Evolutionary conservation across 2,329 filamentous ascomycete species (phyloP), one percentile per base, ranked within the genome.

Genomic region (Bipolaris oryzae): DNA sequence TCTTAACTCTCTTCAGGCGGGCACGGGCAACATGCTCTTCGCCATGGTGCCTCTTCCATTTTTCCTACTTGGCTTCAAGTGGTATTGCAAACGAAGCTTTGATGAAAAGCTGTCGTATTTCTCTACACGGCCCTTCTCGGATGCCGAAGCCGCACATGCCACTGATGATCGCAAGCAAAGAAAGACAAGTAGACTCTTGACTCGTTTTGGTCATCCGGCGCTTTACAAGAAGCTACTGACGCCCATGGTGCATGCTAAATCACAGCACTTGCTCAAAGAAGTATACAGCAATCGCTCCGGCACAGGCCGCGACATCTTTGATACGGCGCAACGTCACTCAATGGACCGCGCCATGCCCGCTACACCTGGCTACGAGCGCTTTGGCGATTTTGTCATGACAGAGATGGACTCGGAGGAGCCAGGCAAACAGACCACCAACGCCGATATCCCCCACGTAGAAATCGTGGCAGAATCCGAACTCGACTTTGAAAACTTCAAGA

Each of bases 221-320:
- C 82, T 98, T 15, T 96, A 94, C 80, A 91, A 89, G 75, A 67
- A 66, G 18, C 59, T 76, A 7, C 68, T 75, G 11, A 74, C 70
- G 1, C 94, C 93, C 1, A 96, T 98, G 92, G 93, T 97, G 6
- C 90, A 96, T 68, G 89, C 90, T 38, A 96, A 90, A 76, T 91
- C 92, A 0, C 90, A 94, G 68, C 92, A 95, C 58, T 83, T 95
- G 23, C 82, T 98, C 15, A 89, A 90, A 34, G 86, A 90, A 25
- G 84, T 98, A 49, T 97, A 97, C 73, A 86, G 87, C 20, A 92
- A 92, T 20, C 88, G 92, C 3, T 78, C 94, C 38, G 87, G 90
- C 54, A 82, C 85, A 16, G 81, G 80, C 1, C 59, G 55, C 13
- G 58, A 66, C 7, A 68, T 73, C 20, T 75, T 74, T 47, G 64